A percentile compares a stretch with the other conserved stretches of the same genome.
Evolutionary conservation across 148 eudicot species (phyloP).

Genomic region (Nyssa sinensis): DNA sequence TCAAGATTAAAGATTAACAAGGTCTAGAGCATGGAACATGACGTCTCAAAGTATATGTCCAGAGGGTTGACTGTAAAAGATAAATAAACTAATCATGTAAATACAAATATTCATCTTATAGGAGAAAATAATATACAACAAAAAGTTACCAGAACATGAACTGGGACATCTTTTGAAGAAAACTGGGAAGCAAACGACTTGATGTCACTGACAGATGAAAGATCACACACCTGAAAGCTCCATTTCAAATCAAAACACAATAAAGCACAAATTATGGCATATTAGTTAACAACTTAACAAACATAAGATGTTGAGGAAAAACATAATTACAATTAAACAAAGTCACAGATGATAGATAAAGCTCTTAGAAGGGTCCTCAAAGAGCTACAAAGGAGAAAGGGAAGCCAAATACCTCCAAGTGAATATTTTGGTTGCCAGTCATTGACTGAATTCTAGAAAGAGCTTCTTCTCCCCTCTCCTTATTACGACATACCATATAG

Average conservation of each 20-base stretch:
- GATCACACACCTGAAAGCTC: slow-evolving; percentile 71
- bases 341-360: background rate
- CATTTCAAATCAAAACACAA: slow-evolving; percentile 13
- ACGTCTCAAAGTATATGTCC: background rate
- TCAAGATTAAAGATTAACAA: background rate
- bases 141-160: slow-evolving; percentile 73
- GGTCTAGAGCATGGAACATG: too few relatives aligned
- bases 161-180: slow-evolving; percentile 56
- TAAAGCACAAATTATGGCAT: background rate
- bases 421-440: slow-evolving; percentile 78
- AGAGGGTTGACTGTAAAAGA: background rate
- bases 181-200: slow-evolving; percentile 69
- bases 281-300: background rate
- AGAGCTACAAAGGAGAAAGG: background rate
- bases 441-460: slow-evolving; percentile 60
- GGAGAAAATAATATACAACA: background rate
- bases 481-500: slow-evolving; percentile 84
- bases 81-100: background rate
- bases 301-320: background rate
- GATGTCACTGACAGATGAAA: slow-evolving; percentile 70
- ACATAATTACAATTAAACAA: slow-evolving; percentile 4
- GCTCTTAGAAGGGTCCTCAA: background rate
- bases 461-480: slow-evolving; percentile 94
- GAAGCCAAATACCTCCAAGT: slow-evolving; percentile 61
- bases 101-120: background rate